Evolutionary conservation across 2,329 filamentous ascomycete species (phyloP).

Genomic region (Triangularia setosa): DNA sequence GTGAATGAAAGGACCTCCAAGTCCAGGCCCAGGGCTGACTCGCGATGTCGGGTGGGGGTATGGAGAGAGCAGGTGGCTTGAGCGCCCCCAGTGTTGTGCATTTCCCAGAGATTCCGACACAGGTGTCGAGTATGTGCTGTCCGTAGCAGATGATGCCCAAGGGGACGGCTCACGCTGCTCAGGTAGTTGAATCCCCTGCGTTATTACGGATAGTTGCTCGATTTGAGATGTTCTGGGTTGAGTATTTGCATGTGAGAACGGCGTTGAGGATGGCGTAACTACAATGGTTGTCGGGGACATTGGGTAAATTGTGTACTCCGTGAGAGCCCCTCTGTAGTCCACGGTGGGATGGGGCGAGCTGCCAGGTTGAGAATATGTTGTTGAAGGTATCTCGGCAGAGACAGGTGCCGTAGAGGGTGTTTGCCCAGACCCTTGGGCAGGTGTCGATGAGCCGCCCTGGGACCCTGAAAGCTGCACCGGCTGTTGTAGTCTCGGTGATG

Average conservation of each 20-base stretch:
- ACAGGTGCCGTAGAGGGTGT: slow-evolving; percentile 9
- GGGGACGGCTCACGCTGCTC: slow-evolving; percentile 37
- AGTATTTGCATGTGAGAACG: slow-evolving; percentile 20
- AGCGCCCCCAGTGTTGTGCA: slow-evolving; percentile 23
- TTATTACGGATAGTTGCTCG: slow-evolving; percentile 25
- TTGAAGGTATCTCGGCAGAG: neutral
- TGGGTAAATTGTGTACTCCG: slow-evolving; percentile 13
- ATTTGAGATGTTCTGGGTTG: slow-evolving; percentile 30
- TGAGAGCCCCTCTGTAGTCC: neutral
- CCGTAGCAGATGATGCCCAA: slow-evolving; percentile 44
- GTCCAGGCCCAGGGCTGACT: slow-evolving; percentile 17
- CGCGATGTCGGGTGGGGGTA: slow-evolving; percentile 22
- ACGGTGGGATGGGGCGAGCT: slow-evolving; percentile 9
- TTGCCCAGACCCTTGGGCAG: neutral
- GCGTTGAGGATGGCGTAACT: neutral
- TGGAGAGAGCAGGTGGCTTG: slow-evolving; percentile 29
- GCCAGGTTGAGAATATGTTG: slow-evolving; percentile 14
- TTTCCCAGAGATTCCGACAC: slow-evolving; percentile 35
- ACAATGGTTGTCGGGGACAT: slow-evolving; percentile 17
- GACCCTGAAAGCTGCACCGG: neutral
- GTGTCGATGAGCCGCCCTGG: slow-evolving; percentile 2
- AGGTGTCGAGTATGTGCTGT: slow-evolving; percentile 46
- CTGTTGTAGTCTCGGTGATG: slow-evolving; percentile 19
- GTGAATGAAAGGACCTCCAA: slow-evolving; percentile 31
- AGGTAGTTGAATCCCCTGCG: slow-evolving; percentile 28